These are phyloP conservation scores for Sphaerulina musiva DNA, from an alignment of 2,329 filamentous ascomycete species.

Conservation along the genomic window DNA sequence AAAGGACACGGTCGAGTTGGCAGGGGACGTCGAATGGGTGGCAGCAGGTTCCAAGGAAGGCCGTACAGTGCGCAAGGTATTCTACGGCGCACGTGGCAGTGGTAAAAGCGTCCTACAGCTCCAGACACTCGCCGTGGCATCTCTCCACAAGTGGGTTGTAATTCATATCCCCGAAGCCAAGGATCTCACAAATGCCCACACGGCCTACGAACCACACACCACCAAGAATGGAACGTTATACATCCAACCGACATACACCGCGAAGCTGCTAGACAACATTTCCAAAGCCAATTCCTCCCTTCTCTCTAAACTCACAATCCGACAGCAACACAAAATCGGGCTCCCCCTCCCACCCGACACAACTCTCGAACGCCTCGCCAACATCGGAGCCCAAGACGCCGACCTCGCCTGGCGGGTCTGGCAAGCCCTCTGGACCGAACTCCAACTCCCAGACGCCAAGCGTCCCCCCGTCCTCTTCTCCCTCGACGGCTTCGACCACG, in stretches of 20 bases:
- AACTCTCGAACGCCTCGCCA: slow-evolving; percentile 61
- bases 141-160: slow-evolving; percentile 80
- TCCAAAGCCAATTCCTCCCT: slow-evolving; percentile 63
- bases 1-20: slow-evolving; percentile 67
- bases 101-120: slow-evolving; percentile 85
- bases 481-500: slow-evolving; percentile 72
- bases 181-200: slow-evolving; percentile 72
- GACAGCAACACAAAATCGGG: slow-evolving; percentile 52
- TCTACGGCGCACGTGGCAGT: slow-evolving; percentile 65
- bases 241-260: slow-evolving; percentile 70
- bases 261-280: slow-evolving; percentile 67
- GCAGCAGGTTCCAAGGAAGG: slow-evolving; percentile 40
- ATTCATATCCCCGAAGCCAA: slow-evolving; percentile 86
- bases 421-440: slow-evolving; percentile 72
- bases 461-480: slow-evolving; percentile 64
- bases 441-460: slow-evolving; percentile 43
- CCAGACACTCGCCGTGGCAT: slow-evolving; percentile 74
- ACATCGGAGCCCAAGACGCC: slow-evolving; percentile 63
- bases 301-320: slow-evolving; percentile 50
- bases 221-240: slow-evolving; percentile 52
- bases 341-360: slow-evolving; percentile 53
- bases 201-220: slow-evolving; percentile 67
- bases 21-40: slow-evolving; percentile 38
- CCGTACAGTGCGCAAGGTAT: slow-evolving; percentile 51
- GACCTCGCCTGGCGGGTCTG: slow-evolving; percentile 77